phyloP scores from a whole-genome alignment of 495 filamentous ascomycete species.

The Podospora bellae-mahoneyi region DNA sequence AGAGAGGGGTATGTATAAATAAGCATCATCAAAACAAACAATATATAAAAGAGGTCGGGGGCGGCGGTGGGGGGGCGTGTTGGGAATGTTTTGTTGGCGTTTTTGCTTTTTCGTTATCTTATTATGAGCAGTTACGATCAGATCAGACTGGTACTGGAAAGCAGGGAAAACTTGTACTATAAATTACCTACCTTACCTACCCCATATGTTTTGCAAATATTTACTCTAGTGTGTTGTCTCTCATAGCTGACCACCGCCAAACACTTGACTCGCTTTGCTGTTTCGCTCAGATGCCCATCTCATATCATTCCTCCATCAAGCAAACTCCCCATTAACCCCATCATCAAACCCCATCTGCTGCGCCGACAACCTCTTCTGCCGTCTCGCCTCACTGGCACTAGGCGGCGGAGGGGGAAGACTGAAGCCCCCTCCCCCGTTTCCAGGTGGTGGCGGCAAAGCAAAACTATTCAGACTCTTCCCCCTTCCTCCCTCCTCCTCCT shows the following conservation, averaged over 20 bases:
- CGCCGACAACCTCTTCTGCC: constrained; percentile 48
- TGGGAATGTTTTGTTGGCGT: too few relatives aligned
- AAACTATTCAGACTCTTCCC: constrained; percentile 29
- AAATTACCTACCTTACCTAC: too few relatives aligned
- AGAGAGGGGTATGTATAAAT: not conserved
- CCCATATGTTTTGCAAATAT: too few relatives aligned
- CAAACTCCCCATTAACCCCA: constrained; percentile 62
- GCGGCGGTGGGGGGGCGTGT: too few relatives aligned
- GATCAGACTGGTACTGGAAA: too few relatives aligned
- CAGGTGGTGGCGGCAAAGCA: constrained; percentile 51
- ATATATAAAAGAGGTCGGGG: not conserved
- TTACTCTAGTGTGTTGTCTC: too few relatives aligned
- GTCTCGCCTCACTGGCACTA: constrained; percentile 52
- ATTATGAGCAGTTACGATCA: too few relatives aligned
- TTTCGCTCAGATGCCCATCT: not conserved
- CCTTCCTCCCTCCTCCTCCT: constrained; percentile 17
- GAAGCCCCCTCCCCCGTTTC: constrained; percentile 1
- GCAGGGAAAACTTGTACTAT: too few relatives aligned
- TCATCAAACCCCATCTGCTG: constrained; percentile 62
- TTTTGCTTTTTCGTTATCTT: too few relatives aligned
- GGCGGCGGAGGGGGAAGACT: constrained; percentile 55
- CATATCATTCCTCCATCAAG: constrained; percentile 25
- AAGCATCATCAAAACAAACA: not conserved
- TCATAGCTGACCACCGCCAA: too few relatives aligned
- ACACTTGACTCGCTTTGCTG: not conserved